A percentile compares a stretch with the other conserved stretches of the same genome.
Evolutionary conservation across 2,329 filamentous ascomycete genomes (phyloP).

Genomic region (Penicillium sumatraense): DNA sequence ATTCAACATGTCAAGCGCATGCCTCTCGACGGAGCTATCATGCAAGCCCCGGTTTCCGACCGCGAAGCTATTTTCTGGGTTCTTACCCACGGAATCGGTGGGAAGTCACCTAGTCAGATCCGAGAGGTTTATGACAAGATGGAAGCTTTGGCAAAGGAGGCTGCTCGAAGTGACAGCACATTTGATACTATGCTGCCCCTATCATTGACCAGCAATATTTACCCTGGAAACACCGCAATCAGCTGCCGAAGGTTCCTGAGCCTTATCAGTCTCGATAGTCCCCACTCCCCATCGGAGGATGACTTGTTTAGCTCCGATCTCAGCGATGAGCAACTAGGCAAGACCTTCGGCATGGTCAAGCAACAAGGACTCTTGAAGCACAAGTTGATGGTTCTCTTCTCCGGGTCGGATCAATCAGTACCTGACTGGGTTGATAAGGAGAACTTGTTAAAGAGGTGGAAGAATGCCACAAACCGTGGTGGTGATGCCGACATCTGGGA

Average conservation of each 20-base stretch:
- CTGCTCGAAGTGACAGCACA: slow-evolving; percentile 18
- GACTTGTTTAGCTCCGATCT: slow-evolving; percentile 85
- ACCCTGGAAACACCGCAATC: slow-evolving; percentile 49
- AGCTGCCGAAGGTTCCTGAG: slow-evolving; percentile 63
- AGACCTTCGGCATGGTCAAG: slow-evolving; percentile 64
- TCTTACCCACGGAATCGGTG: slow-evolving; percentile 32
- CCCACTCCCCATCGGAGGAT: slow-evolving; percentile 69
- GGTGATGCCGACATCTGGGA: slow-evolving; percentile 51
- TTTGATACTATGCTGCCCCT: slow-evolving; percentile 41
- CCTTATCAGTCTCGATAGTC: slow-evolving; percentile 57
- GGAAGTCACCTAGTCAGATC: slow-evolving; percentile 27
- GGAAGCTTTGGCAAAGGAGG: slow-evolving; percentile 36
- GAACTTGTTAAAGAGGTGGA: slow-evolving; percentile 47
- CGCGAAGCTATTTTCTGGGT: slow-evolving; percentile 63
- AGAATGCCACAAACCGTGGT: slow-evolving; percentile 40
- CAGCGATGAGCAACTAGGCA: slow-evolving; percentile 57
- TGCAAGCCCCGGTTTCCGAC: slow-evolving; percentile 82
- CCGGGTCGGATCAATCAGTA: slow-evolving; percentile 52
- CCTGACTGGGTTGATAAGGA: slow-evolving; percentile 54
- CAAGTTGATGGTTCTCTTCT: slow-evolving; percentile 53
- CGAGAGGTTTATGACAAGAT: slow-evolving; percentile 37
- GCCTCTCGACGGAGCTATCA: slow-evolving; percentile 71
- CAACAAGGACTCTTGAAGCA: slow-evolving; percentile 41
- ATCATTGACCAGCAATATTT: slow-evolving; percentile 37
- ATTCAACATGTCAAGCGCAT: slow-evolving; percentile 49